These are phyloP conservation scores for Candida adriatica DNA, from an alignment of 805 yeast genomes.

Conservation along the genomic window DNA sequence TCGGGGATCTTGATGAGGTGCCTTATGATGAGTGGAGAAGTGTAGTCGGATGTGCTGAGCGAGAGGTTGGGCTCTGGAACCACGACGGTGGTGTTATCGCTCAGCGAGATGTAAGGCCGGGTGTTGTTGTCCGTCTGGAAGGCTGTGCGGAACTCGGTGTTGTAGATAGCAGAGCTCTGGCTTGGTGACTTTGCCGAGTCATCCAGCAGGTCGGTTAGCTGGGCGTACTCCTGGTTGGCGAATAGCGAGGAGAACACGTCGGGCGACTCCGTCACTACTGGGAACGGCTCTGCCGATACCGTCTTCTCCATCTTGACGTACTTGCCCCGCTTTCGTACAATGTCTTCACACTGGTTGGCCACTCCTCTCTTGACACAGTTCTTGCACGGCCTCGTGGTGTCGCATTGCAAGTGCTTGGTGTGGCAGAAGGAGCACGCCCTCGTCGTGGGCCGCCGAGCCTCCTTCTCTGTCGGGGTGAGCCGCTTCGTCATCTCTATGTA, in stretches of 20 bases:
- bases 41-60: constrained; percentile 31
- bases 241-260: constrained; percentile 26
- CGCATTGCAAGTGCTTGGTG: constrained; percentile 68
- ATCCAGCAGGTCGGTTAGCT: constrained; percentile 33
- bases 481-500: constrained; percentile 74
- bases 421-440: constrained; percentile 73
- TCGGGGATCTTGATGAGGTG: constrained; percentile 60
- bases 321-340: constrained; percentile 44
- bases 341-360: constrained; percentile 50
- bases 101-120: constrained; percentile 23
- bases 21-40: constrained; percentile 50
- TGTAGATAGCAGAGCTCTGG: constrained; percentile 17
- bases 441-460: constrained; percentile 51
- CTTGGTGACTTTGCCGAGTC: constrained; percentile 19
- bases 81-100: constrained; percentile 20
- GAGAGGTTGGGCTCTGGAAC: constrained; percentile 12
- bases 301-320: constrained; percentile 13
- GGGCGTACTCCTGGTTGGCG: constrained; percentile 36
- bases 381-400: constrained; percentile 57
- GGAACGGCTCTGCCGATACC: background rate
- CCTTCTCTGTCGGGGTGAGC: constrained; percentile 46
- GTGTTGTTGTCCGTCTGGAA: constrained; percentile 24
- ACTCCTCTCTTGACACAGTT: constrained; percentile 61
- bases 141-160: constrained; percentile 22
- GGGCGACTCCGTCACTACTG: constrained; percentile 16